Evolutionary conservation across 768 basidiomycete species (phyloP).

Genomic region (Lactifluus piperatus): DNA sequence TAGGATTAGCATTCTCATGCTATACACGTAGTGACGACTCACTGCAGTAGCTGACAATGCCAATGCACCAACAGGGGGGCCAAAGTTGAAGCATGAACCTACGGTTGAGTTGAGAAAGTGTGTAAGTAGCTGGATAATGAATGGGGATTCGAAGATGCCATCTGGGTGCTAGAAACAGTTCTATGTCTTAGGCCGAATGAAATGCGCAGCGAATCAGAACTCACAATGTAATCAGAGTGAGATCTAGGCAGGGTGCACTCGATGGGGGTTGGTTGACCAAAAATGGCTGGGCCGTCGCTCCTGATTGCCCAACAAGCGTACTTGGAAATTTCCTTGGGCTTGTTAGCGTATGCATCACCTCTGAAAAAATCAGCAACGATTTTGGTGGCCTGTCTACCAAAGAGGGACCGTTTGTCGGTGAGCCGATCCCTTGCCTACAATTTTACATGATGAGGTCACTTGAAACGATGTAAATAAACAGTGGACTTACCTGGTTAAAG

Average conservation of each 20-base stretch:
- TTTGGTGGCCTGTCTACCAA: neutral
- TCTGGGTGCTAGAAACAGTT: neutral
- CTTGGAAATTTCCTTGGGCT: neutral
- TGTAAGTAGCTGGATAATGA: neutral
- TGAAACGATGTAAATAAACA: neutral
- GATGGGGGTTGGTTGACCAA: neutral
- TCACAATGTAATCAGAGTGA: neutral
- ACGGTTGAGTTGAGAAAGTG: neutral
- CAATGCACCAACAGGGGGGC: neutral
- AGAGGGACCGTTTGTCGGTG: neutral
- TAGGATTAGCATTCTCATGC: too few relatives aligned
- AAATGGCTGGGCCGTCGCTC: neutral
- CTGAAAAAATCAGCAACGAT: neutral
- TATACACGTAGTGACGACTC: too few relatives aligned
- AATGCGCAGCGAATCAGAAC: neutral
- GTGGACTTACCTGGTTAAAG: neutral
- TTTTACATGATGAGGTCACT: neutral
- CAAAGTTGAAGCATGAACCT: neutral
- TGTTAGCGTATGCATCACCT: neutral
- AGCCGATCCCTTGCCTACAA: neutral
- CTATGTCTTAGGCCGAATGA: neutral
- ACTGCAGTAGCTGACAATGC: neutral
- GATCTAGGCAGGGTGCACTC: neutral
- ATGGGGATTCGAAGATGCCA: neutral
- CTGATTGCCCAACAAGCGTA: neutral